These are phyloP conservation scores for Neurospora sp. DNA, from an alignment of 495 filamentous ascomycete species.

Conservation along the genomic window DNA sequence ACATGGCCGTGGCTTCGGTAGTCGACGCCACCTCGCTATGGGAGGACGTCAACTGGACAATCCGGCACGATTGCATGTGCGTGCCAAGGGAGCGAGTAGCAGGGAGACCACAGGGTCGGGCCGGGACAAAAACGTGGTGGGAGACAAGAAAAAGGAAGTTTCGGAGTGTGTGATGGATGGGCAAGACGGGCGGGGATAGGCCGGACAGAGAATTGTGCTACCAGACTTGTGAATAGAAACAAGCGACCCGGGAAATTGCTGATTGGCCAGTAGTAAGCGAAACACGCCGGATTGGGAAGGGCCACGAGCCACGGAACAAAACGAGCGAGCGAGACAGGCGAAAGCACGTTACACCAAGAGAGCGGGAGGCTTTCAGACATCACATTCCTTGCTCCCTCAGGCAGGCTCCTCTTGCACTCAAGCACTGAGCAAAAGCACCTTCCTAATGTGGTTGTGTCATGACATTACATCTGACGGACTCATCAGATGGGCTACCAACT, in stretches of 20 bases:
- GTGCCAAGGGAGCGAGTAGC: not conserved
- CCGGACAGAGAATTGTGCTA: not conserved
- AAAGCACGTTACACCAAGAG: not conserved
- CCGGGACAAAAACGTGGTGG: not conserved
- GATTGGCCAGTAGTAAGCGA: slow-evolving; percentile 41
- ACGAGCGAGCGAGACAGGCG: not conserved
- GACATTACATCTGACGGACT: no score
- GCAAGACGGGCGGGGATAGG: not conserved
- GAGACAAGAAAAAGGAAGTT: no score
- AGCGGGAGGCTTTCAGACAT: not conserved
- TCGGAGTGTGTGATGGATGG: not conserved
- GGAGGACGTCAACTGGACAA: not conserved
- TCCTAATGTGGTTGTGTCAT: not conserved
- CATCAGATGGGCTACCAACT: not conserved
- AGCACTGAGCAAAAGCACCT: not conserved
- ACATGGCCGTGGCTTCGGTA: not conserved
- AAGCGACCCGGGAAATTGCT: slow-evolving; percentile 38
- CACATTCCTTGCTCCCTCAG: not conserved
- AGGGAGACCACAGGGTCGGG: not conserved
- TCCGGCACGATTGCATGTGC: not conserved
- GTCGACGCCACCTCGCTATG: not conserved
- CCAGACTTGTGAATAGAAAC: not conserved
- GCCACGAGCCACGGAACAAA: not conserved
- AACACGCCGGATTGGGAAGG: slow-evolving; percentile 6
- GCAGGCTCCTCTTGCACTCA: no score